Evolutionary conservation across 2,329 filamentous ascomycete genomes (phyloP).

Genomic region (Hypoxylon sp.): DNA sequence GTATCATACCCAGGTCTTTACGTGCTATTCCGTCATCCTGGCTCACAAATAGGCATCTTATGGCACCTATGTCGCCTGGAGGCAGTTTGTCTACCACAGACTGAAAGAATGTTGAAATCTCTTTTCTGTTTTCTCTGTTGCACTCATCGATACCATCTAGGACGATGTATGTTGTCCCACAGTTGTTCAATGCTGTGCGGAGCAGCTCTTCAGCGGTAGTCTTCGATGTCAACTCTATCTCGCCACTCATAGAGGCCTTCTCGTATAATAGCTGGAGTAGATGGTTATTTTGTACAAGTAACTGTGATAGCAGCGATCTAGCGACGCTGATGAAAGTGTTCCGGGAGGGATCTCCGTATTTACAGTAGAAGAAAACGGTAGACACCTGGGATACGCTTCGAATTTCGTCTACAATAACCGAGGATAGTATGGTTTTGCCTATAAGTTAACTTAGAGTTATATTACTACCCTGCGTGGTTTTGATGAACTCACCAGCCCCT

Average conservation of each 20-base stretch:
- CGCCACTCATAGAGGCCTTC: constrained; percentile 52
- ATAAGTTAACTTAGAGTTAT: constrained; percentile 2
- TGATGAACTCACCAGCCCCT: constrained; percentile 54
- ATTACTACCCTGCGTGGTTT: background rate
- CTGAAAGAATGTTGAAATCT: constrained; percentile 53
- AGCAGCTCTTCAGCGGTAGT: constrained; percentile 53
- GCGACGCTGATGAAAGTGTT: constrained; percentile 54
- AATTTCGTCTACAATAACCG: constrained; percentile 56
- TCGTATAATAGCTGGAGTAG: constrained; percentile 55
- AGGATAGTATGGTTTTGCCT: constrained; percentile 56
- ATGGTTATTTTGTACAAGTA: constrained; percentile 51
- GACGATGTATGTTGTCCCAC: constrained; percentile 53
- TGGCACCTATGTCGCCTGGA: constrained; percentile 26
- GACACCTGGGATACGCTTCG: constrained; percentile 32
- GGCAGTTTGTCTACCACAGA: constrained; percentile 23
- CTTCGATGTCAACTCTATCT: constrained; percentile 49
- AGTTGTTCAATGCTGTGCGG: constrained; percentile 48
- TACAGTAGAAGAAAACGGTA: constrained; percentile 59
- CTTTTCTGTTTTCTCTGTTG: constrained; percentile 50
- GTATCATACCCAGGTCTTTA: constrained; percentile 47
- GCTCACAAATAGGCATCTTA: constrained; percentile 56
- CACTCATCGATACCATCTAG: constrained; percentile 63
- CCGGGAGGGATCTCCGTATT: constrained; percentile 51
- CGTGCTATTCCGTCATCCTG: constrained; percentile 55
- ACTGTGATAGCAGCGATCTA: constrained; percentile 55